A percentile compares a stretch with the other conserved stretches of the same genome.
Evolutionary conservation across 768 basidiomycete genomes (phyloP).

Genomic region (Suillus alpinus): DNA sequence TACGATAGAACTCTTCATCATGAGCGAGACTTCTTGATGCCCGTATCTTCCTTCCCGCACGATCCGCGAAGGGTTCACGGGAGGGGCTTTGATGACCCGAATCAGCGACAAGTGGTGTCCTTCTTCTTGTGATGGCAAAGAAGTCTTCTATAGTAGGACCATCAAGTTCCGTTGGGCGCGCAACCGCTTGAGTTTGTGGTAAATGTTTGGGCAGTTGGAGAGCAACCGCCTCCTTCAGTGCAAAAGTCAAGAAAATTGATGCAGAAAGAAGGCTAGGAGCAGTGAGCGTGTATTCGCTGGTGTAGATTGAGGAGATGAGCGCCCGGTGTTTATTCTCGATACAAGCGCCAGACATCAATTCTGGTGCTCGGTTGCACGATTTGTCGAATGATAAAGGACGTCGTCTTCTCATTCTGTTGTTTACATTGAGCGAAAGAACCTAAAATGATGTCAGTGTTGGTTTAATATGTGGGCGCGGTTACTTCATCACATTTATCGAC

Average conservation of each 20-base stretch:
- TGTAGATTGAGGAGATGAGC: slow-evolving; percentile 15
- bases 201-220: slow-evolving; percentile 49
- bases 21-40: slow-evolving; percentile 31
- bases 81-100: slow-evolving; percentile 23
- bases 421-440: slow-evolving; percentile 25
- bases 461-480: slow-evolving; percentile 3
- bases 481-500: slow-evolving; percentile 25
- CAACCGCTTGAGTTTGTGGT: slow-evolving; percentile 45
- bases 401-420: slow-evolving; percentile 18
- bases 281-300: slow-evolving; percentile 17
- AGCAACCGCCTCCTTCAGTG: slow-evolving; percentile 44
- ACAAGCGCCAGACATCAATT: neutral
- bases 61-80: slow-evolving; percentile 31
- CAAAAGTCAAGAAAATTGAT: slow-evolving; percentile 53
- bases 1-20: slow-evolving; percentile 39
- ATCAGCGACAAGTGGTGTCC: slow-evolving; percentile 53
- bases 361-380: slow-evolving; percentile 22
- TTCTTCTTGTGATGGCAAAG: slow-evolving; percentile 35
- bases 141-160: slow-evolving; percentile 59
- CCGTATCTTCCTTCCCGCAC: slow-evolving; percentile 29
- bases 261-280: slow-evolving; percentile 40
- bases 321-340: slow-evolving; percentile 2
- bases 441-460: slow-evolving; percentile 20
- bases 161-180: slow-evolving; percentile 39
- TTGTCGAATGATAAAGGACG: slow-evolving; percentile 18